Conservation (phyloP, 2,329 filamentous ascomycete species). For the Hawksworthiomyces lignivorus region DNA sequence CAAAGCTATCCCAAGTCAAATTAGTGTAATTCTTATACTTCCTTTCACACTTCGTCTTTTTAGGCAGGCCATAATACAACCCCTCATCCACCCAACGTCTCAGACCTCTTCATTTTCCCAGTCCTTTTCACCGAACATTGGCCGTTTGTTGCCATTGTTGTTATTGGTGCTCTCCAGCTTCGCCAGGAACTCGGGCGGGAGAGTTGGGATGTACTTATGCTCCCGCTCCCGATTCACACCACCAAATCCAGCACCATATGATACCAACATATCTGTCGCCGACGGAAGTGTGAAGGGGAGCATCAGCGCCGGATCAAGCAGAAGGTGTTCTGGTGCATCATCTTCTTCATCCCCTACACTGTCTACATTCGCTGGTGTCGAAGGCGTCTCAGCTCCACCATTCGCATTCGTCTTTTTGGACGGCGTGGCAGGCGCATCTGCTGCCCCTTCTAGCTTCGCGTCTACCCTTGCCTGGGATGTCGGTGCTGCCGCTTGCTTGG, state of each 20-base stretch:
- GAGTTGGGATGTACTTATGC: conserved; percentile 90
- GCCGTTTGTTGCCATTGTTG: conserved; percentile 34
- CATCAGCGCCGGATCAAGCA: conserved; percentile 85
- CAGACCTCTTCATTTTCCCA: conserved; percentile 58
- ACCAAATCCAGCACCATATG: conserved; percentile 89
- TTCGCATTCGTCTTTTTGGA: conserved; percentile 18
- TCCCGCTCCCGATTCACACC: conserved; percentile 86
- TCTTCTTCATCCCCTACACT: conserved; percentile 52
- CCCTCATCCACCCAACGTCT: too few species aligned
- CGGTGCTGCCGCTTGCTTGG: neutral
- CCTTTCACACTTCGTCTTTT: too few species aligned
- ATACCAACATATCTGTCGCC: conserved; percentile 94
- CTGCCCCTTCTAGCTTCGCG: too few species aligned
- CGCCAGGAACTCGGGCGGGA: conserved; percentile 85
- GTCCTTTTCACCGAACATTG: conserved; percentile 56
- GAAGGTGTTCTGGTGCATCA: conserved; percentile 64
- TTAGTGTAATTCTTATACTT: too few species aligned
- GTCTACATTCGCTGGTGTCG: conserved; percentile 29
- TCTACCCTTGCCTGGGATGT: too few species aligned
- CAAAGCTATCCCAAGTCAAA: too few species aligned
- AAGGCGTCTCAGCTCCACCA: conserved; percentile 32
- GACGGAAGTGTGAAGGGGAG: conserved; percentile 92
- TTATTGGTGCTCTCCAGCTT: conserved; percentile 62
- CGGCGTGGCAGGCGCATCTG: conserved; percentile 6
- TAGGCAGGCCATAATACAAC: too few species aligned